phyloP scores from a whole-genome alignment of 331 rosid genomes.

The Quercus lobata region DNA sequence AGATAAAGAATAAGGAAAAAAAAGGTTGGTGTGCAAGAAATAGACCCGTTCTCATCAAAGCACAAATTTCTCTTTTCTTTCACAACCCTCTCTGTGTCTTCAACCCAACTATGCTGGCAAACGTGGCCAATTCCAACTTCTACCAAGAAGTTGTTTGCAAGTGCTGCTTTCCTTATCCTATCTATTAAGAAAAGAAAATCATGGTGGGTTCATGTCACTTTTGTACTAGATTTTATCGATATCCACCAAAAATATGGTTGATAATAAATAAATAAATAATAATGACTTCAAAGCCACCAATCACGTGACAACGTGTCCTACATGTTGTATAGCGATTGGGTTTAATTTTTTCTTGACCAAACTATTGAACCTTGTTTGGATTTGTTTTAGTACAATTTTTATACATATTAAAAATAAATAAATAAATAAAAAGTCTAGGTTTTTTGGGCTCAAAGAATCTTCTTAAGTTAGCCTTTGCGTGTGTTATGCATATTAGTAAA shows the following conservation, averaged over 20 bases:
- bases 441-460: not conserved
- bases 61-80: slow-evolving; percentile 8
- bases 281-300: slow-evolving; percentile 5
- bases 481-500: not conserved
- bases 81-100: slow-evolving; percentile 2
- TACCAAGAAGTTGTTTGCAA: slow-evolving; percentile 9
- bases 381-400: not conserved
- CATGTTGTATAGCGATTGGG: slow-evolving; percentile 6
- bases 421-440: too few relatives aligned
- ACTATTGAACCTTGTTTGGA: not conserved
- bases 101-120: not conserved
- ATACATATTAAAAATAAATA: too few relatives aligned
- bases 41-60: slow-evolving; percentile 2
- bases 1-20: not conserved
- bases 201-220: slow-evolving; percentile 30
- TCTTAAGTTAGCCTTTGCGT: not conserved
- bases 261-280: too few relatives aligned
- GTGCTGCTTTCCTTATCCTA: slow-evolving; percentile 18
- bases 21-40: slow-evolving; percentile 24
- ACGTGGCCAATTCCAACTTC: slow-evolving; percentile 26
- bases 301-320: slow-evolving; percentile 17
- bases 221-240: not conserved
- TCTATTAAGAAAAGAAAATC: slow-evolving; percentile 27
- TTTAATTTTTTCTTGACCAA: not conserved
- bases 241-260: not conserved